A percentile compares a stretch with the other conserved stretches of the same genome.
These are phyloP conservation scores for Chytriomyces sp. DNA, from an alignment of 192 early-diverging fungal species.

Conservation along the genomic window DNA sequence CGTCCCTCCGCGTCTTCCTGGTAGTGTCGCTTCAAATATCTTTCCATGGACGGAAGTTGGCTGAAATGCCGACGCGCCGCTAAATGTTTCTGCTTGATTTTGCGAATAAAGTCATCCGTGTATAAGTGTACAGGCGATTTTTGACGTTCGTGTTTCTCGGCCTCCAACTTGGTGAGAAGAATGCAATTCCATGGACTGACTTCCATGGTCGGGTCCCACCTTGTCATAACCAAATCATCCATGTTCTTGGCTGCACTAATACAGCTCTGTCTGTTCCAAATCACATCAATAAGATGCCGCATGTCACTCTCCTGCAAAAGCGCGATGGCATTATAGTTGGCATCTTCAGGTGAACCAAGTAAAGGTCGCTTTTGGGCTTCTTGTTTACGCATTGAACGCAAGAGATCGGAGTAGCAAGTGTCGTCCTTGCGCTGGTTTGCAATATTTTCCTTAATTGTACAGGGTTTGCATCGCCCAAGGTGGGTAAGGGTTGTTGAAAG, in stretches of 20 bases:
- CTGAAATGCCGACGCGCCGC: constrained; percentile 52
- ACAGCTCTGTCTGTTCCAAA: constrained; percentile 57
- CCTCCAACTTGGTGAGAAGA: constrained; percentile 56
- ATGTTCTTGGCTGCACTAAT: constrained; percentile 43
- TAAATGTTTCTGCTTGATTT: constrained; percentile 53
- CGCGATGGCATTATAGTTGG: constrained; percentile 50
- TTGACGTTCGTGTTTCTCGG: constrained; percentile 53
- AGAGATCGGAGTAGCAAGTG: constrained; percentile 51
- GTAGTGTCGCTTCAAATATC: constrained; percentile 49
- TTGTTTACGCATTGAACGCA: constrained; percentile 46
- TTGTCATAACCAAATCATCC: constrained; percentile 49
- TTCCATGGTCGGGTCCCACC: constrained; percentile 52
- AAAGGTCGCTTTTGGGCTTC: constrained; percentile 37
- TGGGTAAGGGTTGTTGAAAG: constrained; percentile 60
- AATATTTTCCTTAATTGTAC: constrained; percentile 51
- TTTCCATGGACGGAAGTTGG: constrained; percentile 52
- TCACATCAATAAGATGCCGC: constrained; percentile 54
- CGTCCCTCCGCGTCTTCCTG: constrained; percentile 35
- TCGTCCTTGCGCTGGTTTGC: constrained; percentile 57
- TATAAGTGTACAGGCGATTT: constrained; percentile 41
- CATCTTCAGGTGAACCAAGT: constrained; percentile 10
- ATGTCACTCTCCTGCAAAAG: constrained; percentile 60
- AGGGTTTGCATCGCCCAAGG: constrained; percentile 57
- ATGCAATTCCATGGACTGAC: constrained; percentile 61
- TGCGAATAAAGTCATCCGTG: constrained; percentile 54